Evolutionary conservation across 768 basidiomycete species (phyloP).

Genomic region (Suillus brevipes): DNA sequence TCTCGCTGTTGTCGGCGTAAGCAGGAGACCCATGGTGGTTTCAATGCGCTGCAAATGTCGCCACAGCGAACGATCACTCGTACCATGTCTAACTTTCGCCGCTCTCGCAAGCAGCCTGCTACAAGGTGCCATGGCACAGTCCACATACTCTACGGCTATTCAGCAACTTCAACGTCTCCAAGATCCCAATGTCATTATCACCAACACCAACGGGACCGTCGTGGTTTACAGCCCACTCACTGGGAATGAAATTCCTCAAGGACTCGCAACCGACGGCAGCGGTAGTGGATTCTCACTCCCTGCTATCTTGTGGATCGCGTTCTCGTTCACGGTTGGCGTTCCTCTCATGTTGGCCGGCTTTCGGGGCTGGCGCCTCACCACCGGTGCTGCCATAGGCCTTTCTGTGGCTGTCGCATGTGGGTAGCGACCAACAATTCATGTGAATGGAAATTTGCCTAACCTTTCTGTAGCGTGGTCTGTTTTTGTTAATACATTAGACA

Average conservation of each 20-base stretch:
- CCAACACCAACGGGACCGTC: conserved; percentile 34
- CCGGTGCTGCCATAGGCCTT: conserved; percentile 54
- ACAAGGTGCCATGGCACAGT: conserved; percentile 5
- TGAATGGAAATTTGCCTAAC: not conserved
- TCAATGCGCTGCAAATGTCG: conserved; percentile 5
- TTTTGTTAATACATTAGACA: conserved; percentile 53
- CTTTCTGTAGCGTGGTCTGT: conserved; percentile 56
- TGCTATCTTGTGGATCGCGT: conserved; percentile 60
- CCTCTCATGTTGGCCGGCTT: conserved; percentile 60
- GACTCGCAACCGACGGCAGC: conserved; percentile 57
- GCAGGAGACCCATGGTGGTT: conserved; percentile 6
- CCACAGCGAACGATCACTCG: not conserved
- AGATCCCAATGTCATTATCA: conserved; percentile 33
- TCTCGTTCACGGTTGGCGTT: conserved; percentile 49
- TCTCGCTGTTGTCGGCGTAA: not conserved
- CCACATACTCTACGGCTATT: not conserved
- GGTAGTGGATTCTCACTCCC: conserved; percentile 48
- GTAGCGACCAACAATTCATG: conserved; percentile 14
- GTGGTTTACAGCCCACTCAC: conserved; percentile 48
- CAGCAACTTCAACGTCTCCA: conserved; percentile 24
- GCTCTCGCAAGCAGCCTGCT: not conserved
- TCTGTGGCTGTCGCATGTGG: conserved; percentile 47
- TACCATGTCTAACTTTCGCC: not conserved
- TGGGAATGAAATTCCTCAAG: conserved; percentile 48
- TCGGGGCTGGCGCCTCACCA: conserved; percentile 55